Evolutionary conservation across 2,329 filamentous ascomycete genomes (phyloP).

Genomic region (Alternaria hordeiaustralica): DNA sequence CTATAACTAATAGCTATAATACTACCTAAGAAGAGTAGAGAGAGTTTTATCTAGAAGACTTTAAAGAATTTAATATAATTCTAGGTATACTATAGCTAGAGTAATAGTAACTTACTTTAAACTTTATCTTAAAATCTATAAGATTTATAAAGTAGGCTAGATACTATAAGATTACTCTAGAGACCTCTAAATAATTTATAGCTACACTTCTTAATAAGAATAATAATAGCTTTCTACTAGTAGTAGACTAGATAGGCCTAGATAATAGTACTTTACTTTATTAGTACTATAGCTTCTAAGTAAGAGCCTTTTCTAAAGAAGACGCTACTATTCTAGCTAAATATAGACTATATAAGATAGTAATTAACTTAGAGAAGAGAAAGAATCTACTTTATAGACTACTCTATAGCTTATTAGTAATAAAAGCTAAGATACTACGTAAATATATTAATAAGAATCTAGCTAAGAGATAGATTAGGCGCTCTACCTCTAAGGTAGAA

Average conservation of each 20-base stretch:
- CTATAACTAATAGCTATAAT: not conserved
- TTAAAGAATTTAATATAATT: not conserved
- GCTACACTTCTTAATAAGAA: not conserved
- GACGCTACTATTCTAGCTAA: too few species aligned
- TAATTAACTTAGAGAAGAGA: too few species aligned
- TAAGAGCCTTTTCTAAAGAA: too few species aligned
- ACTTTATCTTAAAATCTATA: not conserved
- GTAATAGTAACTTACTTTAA: not conserved
- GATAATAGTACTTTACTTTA: not conserved
- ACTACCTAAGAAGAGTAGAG: not conserved
- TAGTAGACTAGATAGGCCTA: not conserved
- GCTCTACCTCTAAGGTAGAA: too few species aligned
- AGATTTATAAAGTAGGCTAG: not conserved
- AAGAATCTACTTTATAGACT: too few species aligned
- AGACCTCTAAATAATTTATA: too few species aligned
- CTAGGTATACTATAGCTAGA: not conserved
- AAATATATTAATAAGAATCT: too few species aligned
- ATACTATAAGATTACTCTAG: not conserved
- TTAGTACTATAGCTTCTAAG: too few species aligned
- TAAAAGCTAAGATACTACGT: too few species aligned
- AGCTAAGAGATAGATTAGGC: too few species aligned
- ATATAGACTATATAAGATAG: too few species aligned
- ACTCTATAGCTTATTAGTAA: too few species aligned
- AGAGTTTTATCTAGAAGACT: not conserved
- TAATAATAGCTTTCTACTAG: not conserved